Conservation (phyloP, 495 filamentous ascomycete genomes). For the Aspergillus affinis region DNA sequence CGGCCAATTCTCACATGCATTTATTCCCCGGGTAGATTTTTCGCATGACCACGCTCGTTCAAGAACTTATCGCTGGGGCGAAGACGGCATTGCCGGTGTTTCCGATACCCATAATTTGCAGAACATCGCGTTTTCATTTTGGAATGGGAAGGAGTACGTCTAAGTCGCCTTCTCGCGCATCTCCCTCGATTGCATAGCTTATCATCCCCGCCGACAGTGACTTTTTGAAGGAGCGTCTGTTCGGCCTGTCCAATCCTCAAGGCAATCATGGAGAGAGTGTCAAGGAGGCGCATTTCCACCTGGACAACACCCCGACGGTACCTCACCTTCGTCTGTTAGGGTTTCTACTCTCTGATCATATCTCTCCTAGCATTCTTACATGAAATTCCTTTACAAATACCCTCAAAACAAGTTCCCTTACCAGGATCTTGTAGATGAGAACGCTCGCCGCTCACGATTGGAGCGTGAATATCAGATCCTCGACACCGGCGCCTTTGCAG, state of each 20-base stretch:
- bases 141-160: constrained; percentile 92
- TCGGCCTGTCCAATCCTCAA: constrained; percentile 92
- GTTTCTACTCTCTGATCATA: constrained; percentile 8
- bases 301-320: constrained; percentile 83
- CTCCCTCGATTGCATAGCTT: constrained; percentile 5
- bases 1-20: not conserved
- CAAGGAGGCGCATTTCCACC: constrained; percentile 94
- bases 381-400: constrained; percentile 98
- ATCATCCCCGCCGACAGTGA: constrained; percentile 51
- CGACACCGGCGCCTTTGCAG: constrained; percentile 89
- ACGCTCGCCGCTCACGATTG: constrained; percentile 67
- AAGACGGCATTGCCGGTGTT: constrained; percentile 95
- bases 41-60: constrained; percentile 88
- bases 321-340: not conserved
- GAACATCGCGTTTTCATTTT: constrained; percentile 94
- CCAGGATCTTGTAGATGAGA: constrained; percentile 79
- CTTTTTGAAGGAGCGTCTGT: constrained; percentile 91
- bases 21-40: constrained; percentile 63
- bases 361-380: constrained; percentile 81
- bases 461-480: constrained; percentile 89
- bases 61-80: constrained; percentile 88
- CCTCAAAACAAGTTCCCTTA: constrained; percentile 91
- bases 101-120: constrained; percentile 87
- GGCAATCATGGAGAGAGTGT: constrained; percentile 96
- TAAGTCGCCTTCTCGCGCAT: not conserved